Conservation (phyloP, 2,329 filamentous ascomycete genomes). For the Coleophoma eucalyptorum region DNA sequence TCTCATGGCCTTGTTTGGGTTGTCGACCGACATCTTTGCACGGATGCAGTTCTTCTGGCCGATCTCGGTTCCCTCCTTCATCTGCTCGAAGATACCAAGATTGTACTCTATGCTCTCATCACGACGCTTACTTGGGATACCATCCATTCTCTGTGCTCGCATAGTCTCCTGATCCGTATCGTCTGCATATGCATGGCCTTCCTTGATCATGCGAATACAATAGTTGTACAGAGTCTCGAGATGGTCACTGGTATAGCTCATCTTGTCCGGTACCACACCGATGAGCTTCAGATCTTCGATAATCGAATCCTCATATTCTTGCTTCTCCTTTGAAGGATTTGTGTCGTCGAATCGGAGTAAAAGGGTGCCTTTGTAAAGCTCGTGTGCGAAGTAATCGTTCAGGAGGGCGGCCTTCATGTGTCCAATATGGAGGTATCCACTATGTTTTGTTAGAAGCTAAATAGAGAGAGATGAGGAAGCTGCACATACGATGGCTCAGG, state of each 20-base stretch:
- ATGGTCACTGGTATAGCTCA: slow-evolving; percentile 92
- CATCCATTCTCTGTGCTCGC: slow-evolving; percentile 79
- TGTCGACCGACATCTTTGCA: slow-evolving; percentile 87
- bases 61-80: slow-evolving; percentile 80
- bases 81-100: slow-evolving; percentile 82
- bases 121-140: slow-evolving; percentile 76
- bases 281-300: slow-evolving; percentile 87
- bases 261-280: slow-evolving; percentile 82
- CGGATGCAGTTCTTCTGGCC: slow-evolving; percentile 87
- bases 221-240: slow-evolving; percentile 89
- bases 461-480: not conserved
- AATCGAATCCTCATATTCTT: slow-evolving; percentile 93
- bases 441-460: slow-evolving; percentile 13
- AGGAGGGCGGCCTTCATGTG: slow-evolving; percentile 92
- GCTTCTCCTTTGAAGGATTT: slow-evolving; percentile 95
- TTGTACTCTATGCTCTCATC: slow-evolving; percentile 80
- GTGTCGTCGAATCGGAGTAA: slow-evolving; percentile 95
- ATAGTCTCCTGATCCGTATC: slow-evolving; percentile 89
- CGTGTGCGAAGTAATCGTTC: slow-evolving; percentile 95
- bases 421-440: slow-evolving; percentile 87
- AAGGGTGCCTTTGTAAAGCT: slow-evolving; percentile 86
- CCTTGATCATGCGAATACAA: slow-evolving; percentile 78
- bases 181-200: slow-evolving; percentile 88
- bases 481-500: slow-evolving; percentile 79
- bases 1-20: slow-evolving; percentile 92